phyloP scores from a whole-genome alignment of 257 asterid genomes.

The Craterostigma plantagineum region DNA sequence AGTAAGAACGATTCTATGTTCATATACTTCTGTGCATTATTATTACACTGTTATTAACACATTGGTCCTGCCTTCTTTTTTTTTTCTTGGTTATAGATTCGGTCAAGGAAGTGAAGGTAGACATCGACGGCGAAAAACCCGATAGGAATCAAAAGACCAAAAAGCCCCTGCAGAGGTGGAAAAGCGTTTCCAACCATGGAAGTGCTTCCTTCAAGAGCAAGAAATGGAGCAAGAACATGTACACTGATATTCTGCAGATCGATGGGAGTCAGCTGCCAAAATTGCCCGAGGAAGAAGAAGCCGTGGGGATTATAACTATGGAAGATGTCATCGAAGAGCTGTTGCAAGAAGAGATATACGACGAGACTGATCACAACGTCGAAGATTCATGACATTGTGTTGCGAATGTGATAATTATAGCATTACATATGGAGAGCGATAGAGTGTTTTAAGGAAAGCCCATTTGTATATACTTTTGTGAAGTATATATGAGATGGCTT shows the following conservation, averaged over 20 bases:
- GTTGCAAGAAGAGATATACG: slow-evolving; percentile 84
- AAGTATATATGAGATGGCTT: too few relatives aligned
- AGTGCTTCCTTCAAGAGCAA: slow-evolving; percentile 41
- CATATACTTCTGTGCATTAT: too few relatives aligned
- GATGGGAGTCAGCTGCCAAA: slow-evolving; percentile 68
- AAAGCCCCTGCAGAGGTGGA: slow-evolving; percentile 56
- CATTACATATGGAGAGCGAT: too few relatives aligned
- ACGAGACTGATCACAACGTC: slow-evolving; percentile 74
- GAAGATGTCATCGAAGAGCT: slow-evolving; percentile 97
- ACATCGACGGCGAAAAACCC: slow-evolving; percentile 51
- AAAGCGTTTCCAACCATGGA: slow-evolving; percentile 58
- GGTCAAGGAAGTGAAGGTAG: slow-evolving; percentile 47
- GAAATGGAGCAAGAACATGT: slow-evolving; percentile 71
- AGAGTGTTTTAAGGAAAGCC: too few relatives aligned
- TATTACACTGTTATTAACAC: neutral
- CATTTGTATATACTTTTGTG: too few relatives aligned
- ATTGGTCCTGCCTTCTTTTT: neutral
- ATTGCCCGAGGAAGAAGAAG: slow-evolving; percentile 82
- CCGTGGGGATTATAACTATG: slow-evolving; percentile 82
- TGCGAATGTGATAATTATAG: too few relatives aligned
- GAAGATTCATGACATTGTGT: slow-evolving; percentile 44
- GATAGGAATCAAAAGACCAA: slow-evolving; percentile 23
- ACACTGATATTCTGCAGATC: slow-evolving; percentile 60
- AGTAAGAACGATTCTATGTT: too few relatives aligned
- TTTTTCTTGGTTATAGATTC: slow-evolving; percentile 13